These are phyloP conservation scores for Aechmea fasciata DNA, from an alignment of 176 grass and related monocot genomes.

Conservation along the genomic window DNA sequence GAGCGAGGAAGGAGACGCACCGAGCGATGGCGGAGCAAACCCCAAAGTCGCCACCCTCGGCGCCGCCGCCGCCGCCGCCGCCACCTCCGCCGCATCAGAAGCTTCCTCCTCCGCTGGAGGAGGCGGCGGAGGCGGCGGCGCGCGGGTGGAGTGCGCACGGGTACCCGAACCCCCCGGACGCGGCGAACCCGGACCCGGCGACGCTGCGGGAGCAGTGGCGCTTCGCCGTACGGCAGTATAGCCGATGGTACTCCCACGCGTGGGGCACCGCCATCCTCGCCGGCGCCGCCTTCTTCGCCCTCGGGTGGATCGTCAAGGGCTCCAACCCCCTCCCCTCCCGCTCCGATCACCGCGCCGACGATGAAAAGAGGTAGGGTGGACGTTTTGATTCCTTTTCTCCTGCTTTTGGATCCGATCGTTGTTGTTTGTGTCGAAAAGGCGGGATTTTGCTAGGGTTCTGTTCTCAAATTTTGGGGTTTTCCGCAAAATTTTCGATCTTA, in stretches of 20 bases:
- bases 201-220: conserved; percentile 55
- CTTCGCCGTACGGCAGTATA: conserved; percentile 33
- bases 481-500: background rate
- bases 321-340: conserved; percentile 42
- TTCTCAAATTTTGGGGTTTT: background rate
- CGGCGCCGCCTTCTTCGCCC: conserved; percentile 32
- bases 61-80: background rate
- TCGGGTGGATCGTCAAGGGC: conserved; percentile 45
- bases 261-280: conserved; percentile 43
- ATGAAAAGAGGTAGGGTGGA: background rate
- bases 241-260: conserved; percentile 43
- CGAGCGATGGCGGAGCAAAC: conserved; percentile 19
- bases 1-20: too few species aligned
- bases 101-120: background rate
- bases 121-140: background rate
- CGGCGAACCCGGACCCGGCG: conserved; percentile 35
- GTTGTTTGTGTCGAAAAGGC: background rate
- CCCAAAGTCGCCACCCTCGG: conserved; percentile 5
- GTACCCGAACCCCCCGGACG: conserved; percentile 47
- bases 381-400: too few species aligned
- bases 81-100: conserved; percentile 6
- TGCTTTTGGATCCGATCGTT: background rate
- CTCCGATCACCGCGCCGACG: background rate
- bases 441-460: background rate
- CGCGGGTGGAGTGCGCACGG: background rate